Percentiles rank a stretch among this genome's conserved stretches.
Evolutionary conservation across 345 rosid genomes (phyloP).

Genomic region (Zanthoxylum bungeanum): DNA sequence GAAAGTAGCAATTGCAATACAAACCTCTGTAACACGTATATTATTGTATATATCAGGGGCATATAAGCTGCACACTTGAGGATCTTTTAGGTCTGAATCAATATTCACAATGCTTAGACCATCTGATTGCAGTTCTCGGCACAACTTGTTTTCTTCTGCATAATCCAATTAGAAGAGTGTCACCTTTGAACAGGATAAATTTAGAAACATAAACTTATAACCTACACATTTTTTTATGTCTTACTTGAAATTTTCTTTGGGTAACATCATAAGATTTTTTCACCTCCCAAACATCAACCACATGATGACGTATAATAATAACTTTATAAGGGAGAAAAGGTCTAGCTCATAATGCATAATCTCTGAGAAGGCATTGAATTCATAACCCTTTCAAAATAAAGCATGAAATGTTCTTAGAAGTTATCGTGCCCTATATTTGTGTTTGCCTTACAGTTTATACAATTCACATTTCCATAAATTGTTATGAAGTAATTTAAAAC

Average conservation of each 20-base stretch:
- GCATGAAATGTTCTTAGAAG: not conserved
- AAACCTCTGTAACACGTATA: slow-evolving; percentile 71
- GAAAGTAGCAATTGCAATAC: slow-evolving; percentile 19
- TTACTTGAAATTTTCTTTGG: not conserved
- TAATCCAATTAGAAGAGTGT: slow-evolving; percentile 22
- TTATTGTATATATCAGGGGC: slow-evolving; percentile 67
- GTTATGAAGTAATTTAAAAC: not conserved
- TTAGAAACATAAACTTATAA: not conserved
- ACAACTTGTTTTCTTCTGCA: slow-evolving; percentile 47
- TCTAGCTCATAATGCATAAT: not conserved
- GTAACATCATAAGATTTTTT: not conserved
- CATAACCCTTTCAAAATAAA: slow-evolving; percentile 5
- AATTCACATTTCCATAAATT: slow-evolving; percentile 1
- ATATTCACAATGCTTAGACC: slow-evolving; percentile 53
- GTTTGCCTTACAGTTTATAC: not conserved
- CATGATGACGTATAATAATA: not conserved
- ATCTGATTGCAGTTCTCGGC: slow-evolving; percentile 27
- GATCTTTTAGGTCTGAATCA: slow-evolving; percentile 65
- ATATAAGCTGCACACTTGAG: slow-evolving; percentile 69
- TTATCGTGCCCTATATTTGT: not conserved
- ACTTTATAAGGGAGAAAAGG: not conserved
- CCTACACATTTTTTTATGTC: not conserved
- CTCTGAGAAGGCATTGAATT: not conserved
- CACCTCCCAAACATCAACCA: not conserved
- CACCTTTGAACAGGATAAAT: not conserved